A percentile compares a stretch with the other conserved stretches of the same genome.
Conservation (phyloP, 345 rosid species). For the Linum trigynum region DNA sequence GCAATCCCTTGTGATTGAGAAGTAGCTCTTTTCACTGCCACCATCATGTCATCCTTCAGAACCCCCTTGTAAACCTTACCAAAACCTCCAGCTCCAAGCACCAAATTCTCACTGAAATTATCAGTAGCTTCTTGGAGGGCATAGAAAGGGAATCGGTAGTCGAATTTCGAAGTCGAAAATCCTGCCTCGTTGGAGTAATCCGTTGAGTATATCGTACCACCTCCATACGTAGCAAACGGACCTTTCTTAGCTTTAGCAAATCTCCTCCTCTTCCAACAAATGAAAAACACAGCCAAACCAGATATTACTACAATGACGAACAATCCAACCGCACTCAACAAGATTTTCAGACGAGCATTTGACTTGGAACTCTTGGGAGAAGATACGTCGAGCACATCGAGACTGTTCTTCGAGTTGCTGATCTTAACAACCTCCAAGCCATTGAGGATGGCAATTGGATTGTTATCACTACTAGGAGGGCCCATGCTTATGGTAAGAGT, state of each 20-base stretch:
- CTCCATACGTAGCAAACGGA: not conserved
- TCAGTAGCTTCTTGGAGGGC: constrained; percentile 18
- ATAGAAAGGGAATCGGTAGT: constrained; percentile 14
- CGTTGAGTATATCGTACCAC: not conserved
- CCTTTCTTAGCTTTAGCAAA: not conserved
- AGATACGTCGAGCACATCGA: not conserved
- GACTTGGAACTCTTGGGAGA: not conserved
- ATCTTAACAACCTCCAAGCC: constrained; percentile 2
- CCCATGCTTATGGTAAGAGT: constrained; percentile 51
- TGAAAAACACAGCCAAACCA: not conserved
- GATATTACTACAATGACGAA: not conserved
- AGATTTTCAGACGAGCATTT: not conserved
- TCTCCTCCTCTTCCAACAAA: constrained; percentile 1
- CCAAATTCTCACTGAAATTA: constrained; percentile 13
- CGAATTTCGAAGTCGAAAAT: constrained; percentile 7
- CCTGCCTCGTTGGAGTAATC: not conserved
- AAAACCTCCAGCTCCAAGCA: constrained; percentile 16
- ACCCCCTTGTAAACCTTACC: constrained; percentile 16
- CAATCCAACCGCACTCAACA: not conserved
- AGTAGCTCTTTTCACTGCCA: constrained; percentile 12
- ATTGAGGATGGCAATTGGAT: not conserved
- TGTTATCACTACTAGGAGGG: constrained; percentile 19
- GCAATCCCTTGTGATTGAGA: constrained; percentile 15
- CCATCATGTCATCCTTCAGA: constrained; percentile 4
- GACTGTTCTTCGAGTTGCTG: constrained; percentile 6